phyloP scores from a whole-genome alignment of 2,329 filamentous ascomycete genomes.

The Fusarium anthophilum region DNA sequence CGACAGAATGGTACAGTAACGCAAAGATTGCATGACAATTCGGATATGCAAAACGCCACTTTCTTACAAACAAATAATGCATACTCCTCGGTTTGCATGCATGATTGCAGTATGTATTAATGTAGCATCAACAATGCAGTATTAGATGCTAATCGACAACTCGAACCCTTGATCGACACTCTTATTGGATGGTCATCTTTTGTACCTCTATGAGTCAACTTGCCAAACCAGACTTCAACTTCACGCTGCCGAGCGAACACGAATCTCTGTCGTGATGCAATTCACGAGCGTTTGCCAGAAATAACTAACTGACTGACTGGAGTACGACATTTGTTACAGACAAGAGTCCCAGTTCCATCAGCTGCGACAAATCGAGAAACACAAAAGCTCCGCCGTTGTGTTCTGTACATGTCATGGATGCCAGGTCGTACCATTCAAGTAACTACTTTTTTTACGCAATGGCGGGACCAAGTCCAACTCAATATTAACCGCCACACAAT shows the following conservation, averaged over 20 bases:
- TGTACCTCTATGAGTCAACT: slow-evolving; percentile 28
- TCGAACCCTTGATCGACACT: slow-evolving; percentile 17
- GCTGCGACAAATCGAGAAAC: slow-evolving; percentile 12
- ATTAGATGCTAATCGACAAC: slow-evolving; percentile 17
- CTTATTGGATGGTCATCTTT: slow-evolving; percentile 29
- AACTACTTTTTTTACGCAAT: slow-evolving; percentile 2
- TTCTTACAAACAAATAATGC: slow-evolving; percentile 24
- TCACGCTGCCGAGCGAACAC: slow-evolving; percentile 1
- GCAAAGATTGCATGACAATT: slow-evolving; percentile 20
- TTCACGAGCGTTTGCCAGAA: slow-evolving; percentile 5
- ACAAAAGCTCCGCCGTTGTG: slow-evolving; percentile 8
- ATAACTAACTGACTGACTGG: not conserved
- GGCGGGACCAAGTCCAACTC: slow-evolving; percentile 21
- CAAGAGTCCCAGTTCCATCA: slow-evolving; percentile 4
- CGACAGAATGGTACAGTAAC: slow-evolving; percentile 1
- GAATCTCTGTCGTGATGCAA: slow-evolving; percentile 9
- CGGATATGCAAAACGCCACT: slow-evolving; percentile 26
- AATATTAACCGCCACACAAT: slow-evolving; percentile 36
- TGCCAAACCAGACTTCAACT: slow-evolving; percentile 24
- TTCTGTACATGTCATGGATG: slow-evolving; percentile 4
- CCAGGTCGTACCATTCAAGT: slow-evolving; percentile 17
- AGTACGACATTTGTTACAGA: not conserved
- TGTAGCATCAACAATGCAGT: slow-evolving; percentile 17
- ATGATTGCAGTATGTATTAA: slow-evolving; percentile 18
- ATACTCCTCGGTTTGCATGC: slow-evolving; percentile 21